Evolutionary conservation across 306 rosid genomes (phyloP), one percentile per base, ranked within the genome.

Genomic region (Quercus bicolor): DNA sequence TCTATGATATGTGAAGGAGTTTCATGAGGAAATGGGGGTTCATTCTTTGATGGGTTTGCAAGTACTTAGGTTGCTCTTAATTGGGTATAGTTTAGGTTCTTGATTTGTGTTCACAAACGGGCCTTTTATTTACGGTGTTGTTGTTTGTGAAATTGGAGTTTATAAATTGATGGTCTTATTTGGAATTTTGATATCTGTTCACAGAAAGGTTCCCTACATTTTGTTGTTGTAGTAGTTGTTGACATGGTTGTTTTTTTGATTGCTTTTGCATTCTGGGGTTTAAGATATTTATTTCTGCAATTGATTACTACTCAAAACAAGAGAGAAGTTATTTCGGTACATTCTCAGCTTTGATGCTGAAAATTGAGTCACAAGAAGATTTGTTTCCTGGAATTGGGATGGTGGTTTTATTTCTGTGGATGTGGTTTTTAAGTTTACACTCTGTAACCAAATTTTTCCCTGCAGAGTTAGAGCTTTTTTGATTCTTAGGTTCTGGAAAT

Each of bases 91-190:
- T 48, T 70, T 54, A n/a, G 75, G 24, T 20, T 69, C 66, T 74
- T 55, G 45, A 5, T 15, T 40, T 56, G 72, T 73, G 80, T 54
- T 78, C 23, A 53, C n/a, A 37, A 61, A 74, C 29, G 68, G 23
- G 34, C n/a, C 9, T 33, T 55, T 51, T 37, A 29, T 68, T 40
- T 60, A n/a, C 80, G 69, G 37, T 31, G 76, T 56, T 18, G 52
- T 75, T 80, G 75, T 78, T 73, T 43, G 70, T 33, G 56, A 15
- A 75, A 78, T 76, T 74, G 72, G 18, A 60, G 78, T 74, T 62
- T 28, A 24, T 29, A 29, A 28, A 29, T 28, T 64, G 43, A 64
- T 13, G 43, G 70, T 64, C 43, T 64, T 60, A 12, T 3, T 60
- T 64, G 43, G 43, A 64, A 64, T 43, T 69, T 57, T 54, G 37